Evolutionary conservation across 192 early-diverging fungal genomes (phyloP), one percentile per base, ranked within the genome.

Genomic region (Gigaspora rosea): DNA sequence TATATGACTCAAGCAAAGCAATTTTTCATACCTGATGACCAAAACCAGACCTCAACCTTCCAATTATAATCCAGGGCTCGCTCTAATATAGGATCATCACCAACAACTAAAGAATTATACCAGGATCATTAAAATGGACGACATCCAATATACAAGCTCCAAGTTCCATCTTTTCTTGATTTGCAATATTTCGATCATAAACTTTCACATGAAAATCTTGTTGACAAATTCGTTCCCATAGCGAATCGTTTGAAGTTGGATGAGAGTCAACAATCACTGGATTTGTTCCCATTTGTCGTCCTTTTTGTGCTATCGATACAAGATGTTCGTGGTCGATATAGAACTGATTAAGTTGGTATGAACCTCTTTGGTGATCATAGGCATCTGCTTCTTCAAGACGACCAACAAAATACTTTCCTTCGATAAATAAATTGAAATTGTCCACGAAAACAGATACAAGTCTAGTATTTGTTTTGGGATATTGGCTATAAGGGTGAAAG

Each of bases 361-460:
- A 68, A 69, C 46, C 46, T 69, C 67, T 47, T 46, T 69, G 36
- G 67, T 32, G 41, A 68, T 68, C 36, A 46, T 36, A 68, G 35
- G 3, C 12, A 33, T 10, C 66, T 68, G 33, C 66, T 68, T 68
- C 12, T 46, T 68, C 36, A 41, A 32, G 27, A 68, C 36, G 11
- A 2, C 15, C 0, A 6, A 52, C 6, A 52, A 0, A 46, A 69
- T 69, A 69, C 0, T 69, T 69, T 0, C 27, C 27, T 27, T 27
- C 1, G 27, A 27, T 1, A 27, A 27, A 27, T 27, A 27, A 27
- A 1, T 69, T 35, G 35, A 16, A 69, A 47, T 69, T 69, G 3
- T 69, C 36, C 41, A 69, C 2, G 22, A 69, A 69, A 47, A 69
- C 67, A 69, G 36, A 69, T 69, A 47, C 67, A 69, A 69, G 67